Base-by-base conservation (phyloP, 2,329 filamentous ascomycete genomes). In the Stemphylium lycopersici region DNA sequence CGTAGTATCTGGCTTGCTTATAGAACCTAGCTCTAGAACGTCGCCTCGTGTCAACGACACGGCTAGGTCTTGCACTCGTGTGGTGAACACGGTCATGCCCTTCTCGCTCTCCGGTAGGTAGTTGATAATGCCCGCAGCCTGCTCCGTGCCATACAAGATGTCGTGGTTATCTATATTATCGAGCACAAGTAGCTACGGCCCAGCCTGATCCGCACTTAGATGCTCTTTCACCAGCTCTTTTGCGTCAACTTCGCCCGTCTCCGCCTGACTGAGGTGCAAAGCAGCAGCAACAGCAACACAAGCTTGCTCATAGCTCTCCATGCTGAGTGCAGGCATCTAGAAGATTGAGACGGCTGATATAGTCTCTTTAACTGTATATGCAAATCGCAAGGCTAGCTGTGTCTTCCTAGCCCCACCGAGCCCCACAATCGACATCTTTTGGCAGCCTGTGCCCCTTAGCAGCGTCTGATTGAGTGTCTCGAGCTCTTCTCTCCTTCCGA, bases 381-480 rank as follows among this genome's bases (percentile, higher is more conserved):
- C 66, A 49, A 73, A 71, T 36, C 66, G 55, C 31, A 75, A 56
- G 24, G 61, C 70, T 3, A 73, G 39, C 46, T 71, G 65, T 33
- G 71, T 73, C 58, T 75, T 75, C 42, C 71, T 70, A 0, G 59
- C 58, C 10, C 71, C 68, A 22, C 70, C 68, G 4, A 72, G 69
- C 13, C 71, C 67, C 11, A 64, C 48, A 7, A 74, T 58, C 1
- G 67, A 62, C 41, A 72, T 47, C 37, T 62, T 65, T 46, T 67
- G 45, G 59, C 58, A 68, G 37, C 62, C 58, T 46, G 52, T 33
- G 8, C 61, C 51, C 1, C 56, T 52, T n/a, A 73, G 24, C 7
- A 72, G 59, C 53, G 51, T 64, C 49, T 67, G 58, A 37, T 61
- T 56, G 8, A 72, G 59, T 24, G 41, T 31, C n/a, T 59, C 39